Percentiles rank a stretch among this genome's conserved stretches.
Conservation (phyloP, 805 yeast genomes). For the Candida krabiensis region DNA sequence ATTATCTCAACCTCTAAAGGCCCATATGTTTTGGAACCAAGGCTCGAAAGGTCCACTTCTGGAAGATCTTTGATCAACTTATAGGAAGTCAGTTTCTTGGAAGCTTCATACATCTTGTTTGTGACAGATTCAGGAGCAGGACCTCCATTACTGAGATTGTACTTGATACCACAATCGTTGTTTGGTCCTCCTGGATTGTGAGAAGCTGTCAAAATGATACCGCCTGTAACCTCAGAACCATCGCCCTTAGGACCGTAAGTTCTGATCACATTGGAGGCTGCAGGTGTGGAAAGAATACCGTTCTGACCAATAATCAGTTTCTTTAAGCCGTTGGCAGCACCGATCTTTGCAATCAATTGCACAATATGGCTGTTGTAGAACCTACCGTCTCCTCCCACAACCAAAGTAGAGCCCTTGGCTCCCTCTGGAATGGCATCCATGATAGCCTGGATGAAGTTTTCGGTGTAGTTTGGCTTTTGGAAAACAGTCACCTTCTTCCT, state of each 20-base stretch:
- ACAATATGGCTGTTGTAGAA: slow-evolving; percentile 82
- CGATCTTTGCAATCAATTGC: slow-evolving; percentile 76
- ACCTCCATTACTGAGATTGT: slow-evolving; percentile 93
- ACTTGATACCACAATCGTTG: slow-evolving; percentile 92
- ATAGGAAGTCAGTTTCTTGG: slow-evolving; percentile 60
- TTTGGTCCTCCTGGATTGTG: slow-evolving; percentile 98
- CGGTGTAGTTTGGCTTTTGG: slow-evolving; percentile 77
- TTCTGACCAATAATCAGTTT: slow-evolving; percentile 84
- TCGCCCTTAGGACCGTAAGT: slow-evolving; percentile 40
- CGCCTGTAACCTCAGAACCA: slow-evolving; percentile 71
- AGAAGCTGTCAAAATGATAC: slow-evolving; percentile 92
- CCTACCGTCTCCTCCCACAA: slow-evolving; percentile 97
- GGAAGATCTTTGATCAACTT: slow-evolving; percentile 60
- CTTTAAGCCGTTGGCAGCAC: slow-evolving; percentile 88
- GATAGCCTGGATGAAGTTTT: slow-evolving; percentile 89
- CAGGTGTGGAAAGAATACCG: slow-evolving; percentile 93
- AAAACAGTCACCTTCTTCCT: slow-evolving; percentile 89
- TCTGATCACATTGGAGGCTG: slow-evolving; percentile 92
- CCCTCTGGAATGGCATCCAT: slow-evolving; percentile 92
- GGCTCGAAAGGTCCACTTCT: slow-evolving; percentile 55
- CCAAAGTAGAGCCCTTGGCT: slow-evolving; percentile 66
- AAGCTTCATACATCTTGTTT: slow-evolving; percentile 73
- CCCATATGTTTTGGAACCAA: slow-evolving; percentile 56
- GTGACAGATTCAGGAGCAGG: slow-evolving; percentile 98
- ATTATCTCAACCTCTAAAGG: slow-evolving; percentile 75